These are phyloP conservation scores for Podospora pseudocomata DNA, from an alignment of 495 filamentous ascomycete species.

Conservation along the genomic window DNA sequence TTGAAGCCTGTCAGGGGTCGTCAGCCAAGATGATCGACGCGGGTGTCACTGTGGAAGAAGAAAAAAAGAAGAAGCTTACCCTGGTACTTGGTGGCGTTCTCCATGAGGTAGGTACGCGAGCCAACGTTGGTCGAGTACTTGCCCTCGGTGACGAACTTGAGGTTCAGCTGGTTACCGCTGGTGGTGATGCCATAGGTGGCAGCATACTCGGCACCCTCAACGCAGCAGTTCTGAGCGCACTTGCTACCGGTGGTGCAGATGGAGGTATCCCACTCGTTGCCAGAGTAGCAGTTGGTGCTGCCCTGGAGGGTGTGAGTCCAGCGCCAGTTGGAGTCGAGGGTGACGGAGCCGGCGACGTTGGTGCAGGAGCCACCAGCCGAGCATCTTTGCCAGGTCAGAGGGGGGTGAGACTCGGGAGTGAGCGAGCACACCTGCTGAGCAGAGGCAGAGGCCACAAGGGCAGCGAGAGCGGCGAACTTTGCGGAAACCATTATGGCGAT, in stretches of 20 bases:
- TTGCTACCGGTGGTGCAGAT: slow-evolving; percentile 36
- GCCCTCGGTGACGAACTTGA: slow-evolving; percentile 56
- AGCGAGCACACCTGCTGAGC: slow-evolving; percentile 58
- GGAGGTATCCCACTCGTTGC: slow-evolving; percentile 45
- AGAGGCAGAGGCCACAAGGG: slow-evolving; percentile 42
- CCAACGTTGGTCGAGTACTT: slow-evolving; percentile 48
- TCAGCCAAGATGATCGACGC: not conserved
- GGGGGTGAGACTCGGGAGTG: slow-evolving; percentile 55
- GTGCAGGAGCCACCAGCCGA: slow-evolving; percentile 49
- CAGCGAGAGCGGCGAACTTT: slow-evolving; percentile 38
- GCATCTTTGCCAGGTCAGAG: slow-evolving; percentile 57
- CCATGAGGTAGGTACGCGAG: slow-evolving; percentile 57
- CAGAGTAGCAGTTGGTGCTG: slow-evolving; percentile 49
- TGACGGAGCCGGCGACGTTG: slow-evolving; percentile 37
- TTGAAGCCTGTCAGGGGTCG: slow-evolving; percentile 37
- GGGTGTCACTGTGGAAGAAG: not conserved
- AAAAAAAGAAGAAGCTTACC: slow-evolving; percentile 22
- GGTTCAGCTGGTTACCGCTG: slow-evolving; percentile 46
- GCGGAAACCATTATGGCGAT: slow-evolving; percentile 30
- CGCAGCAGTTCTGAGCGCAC: slow-evolving; percentile 46
- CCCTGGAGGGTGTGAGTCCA: slow-evolving; percentile 42
- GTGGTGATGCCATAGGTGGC: slow-evolving; percentile 48
- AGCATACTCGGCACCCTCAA: slow-evolving; percentile 49
- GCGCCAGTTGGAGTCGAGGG: slow-evolving; percentile 53
- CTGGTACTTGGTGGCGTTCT: slow-evolving; percentile 49